Evolutionary conservation across 73 alveolate genomes (phyloP), one percentile per base, ranked within the genome.

Genomic region (Halteria grandinella): DNA sequence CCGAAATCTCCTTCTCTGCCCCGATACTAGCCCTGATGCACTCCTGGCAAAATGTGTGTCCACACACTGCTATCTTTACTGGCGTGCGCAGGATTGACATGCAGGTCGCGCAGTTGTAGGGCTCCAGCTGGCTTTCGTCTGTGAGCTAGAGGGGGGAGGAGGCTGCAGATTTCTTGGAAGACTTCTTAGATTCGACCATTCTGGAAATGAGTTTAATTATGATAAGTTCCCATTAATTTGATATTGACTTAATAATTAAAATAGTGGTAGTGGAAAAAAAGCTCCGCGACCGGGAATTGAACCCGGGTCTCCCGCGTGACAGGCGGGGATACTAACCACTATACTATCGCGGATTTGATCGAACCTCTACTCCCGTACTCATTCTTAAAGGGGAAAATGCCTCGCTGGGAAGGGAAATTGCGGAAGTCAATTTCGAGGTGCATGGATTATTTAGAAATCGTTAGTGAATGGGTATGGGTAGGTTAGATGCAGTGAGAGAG

Each of bases 251-350:
- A n/a, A 21, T 53, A 45, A 32, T 45, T 14, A 20, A 11, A 32
- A 34, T 6, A 27, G 60, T 25, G 34, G 27, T 55, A 59, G 44
- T 33, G 27, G 34, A 43, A 70, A 86, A 83, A 88, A 88, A 83
- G 83, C 95, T 82, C 92, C 95, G 91, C 75, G 92, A 49, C 95
- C 95, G 92, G 95, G 95, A 88, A 88, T 88, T 75, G 95, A 87
- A 87, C 95, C 95, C 91, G 95, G 95, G 91, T 80, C 91, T 87
- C 95, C 88, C 80, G 86, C 95, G 95, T 87, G 95, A 87, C 95
- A 87, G 95, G 95, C 95, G 80, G 88, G 95, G 83, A 87, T 87
- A 87, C 95, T 87, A 41, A 80, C 95, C 70, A 69, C 78, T 62
- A 62, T 62, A 62, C 78, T 62, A 62, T 43, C 69, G 50, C 64